A percentile compares a stretch with the other conserved stretches of the same genome.
phyloP scores from a whole-genome alignment of 1,284 basidiomycete species.

The Cutaneotrichosporon cutaneum region DNA sequence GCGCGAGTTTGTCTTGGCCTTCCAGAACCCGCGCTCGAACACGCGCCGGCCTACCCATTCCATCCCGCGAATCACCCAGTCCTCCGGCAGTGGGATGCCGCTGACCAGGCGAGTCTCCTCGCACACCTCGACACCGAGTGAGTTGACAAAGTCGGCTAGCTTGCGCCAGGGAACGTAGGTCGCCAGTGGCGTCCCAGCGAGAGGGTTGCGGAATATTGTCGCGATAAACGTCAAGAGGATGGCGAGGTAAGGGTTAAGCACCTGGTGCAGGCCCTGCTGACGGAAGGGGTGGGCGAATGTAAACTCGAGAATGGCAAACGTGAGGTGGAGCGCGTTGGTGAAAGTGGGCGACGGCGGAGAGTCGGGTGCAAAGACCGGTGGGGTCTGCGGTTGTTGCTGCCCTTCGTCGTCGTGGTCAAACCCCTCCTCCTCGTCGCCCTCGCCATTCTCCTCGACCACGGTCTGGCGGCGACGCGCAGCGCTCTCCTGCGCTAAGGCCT shows the following conservation, averaged over 20 bases:
- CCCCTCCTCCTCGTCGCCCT: constrained; percentile 22
- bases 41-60: constrained; percentile 88
- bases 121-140: constrained; percentile 58
- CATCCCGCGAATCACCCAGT: constrained; percentile 93
- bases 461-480: constrained; percentile 48
- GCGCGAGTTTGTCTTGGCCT: constrained; percentile 49
- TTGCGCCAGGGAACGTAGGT: constrained; percentile 80
- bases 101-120: constrained; percentile 57
- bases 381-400: background rate
- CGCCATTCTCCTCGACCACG: constrained; percentile 53
- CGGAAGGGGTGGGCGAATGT: constrained; percentile 64
- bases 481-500: constrained; percentile 52
- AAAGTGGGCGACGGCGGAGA: constrained; percentile 62
- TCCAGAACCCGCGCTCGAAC: constrained; percentile 90
- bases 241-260: constrained; percentile 82
- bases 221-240: constrained; percentile 83
- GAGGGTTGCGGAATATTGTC: constrained; percentile 67
- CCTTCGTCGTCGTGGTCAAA: constrained; percentile 11
- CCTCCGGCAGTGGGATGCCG: constrained; percentile 75
- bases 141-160: constrained; percentile 65
- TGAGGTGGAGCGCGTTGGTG: constrained; percentile 70
- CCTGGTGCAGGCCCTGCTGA: constrained; percentile 62
- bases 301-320: constrained; percentile 74
- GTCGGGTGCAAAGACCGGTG: background rate
- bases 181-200: constrained; percentile 65